phyloP scores from a whole-genome alignment of 306 rosid species.

The Leucaena leucocephala region DNA sequence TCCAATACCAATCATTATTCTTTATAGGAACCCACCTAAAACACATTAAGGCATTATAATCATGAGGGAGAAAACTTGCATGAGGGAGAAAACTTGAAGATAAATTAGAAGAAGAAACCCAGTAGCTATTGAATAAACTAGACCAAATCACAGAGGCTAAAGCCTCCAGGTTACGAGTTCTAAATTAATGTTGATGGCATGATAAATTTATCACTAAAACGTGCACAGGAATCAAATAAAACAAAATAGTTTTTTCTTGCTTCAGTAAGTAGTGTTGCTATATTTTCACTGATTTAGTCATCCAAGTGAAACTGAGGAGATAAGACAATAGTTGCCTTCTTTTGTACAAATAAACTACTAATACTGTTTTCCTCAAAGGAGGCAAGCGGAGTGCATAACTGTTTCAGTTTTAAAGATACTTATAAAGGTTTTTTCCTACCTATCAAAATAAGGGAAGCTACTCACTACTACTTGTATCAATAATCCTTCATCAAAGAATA shows the following conservation, averaged over 20 bases:
- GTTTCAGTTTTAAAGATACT: slow-evolving; percentile 30
- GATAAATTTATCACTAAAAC: slow-evolving; percentile 19
- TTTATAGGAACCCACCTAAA: slow-evolving; percentile 96
- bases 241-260: slow-evolving; percentile 20
- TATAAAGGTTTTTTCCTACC: slow-evolving; percentile 12
- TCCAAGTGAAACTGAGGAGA: background rate
- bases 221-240: slow-evolving; percentile 18
- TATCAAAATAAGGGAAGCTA: slow-evolving; percentile 24
- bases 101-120: slow-evolving; percentile 31
- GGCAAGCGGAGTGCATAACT: background rate
- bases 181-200: slow-evolving; percentile 28
- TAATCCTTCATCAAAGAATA: slow-evolving; percentile 29
- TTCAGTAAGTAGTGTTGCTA: slow-evolving; percentile 23
- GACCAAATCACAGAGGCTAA: slow-evolving; percentile 24
- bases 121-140: slow-evolving; percentile 32
- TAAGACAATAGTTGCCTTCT: slow-evolving; percentile 3
- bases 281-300: slow-evolving; percentile 21
- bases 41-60: slow-evolving; percentile 45
- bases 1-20: slow-evolving; percentile 95
- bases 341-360: slow-evolving; percentile 30
- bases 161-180: slow-evolving; percentile 5
- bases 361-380: slow-evolving; percentile 15
- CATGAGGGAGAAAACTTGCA: slow-evolving; percentile 32
- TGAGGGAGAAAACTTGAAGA: slow-evolving; percentile 31
- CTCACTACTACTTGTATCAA: slow-evolving; percentile 8